Conservation (phyloP, 208 protist species). For the Naegleria lovaniensis region DNA sequence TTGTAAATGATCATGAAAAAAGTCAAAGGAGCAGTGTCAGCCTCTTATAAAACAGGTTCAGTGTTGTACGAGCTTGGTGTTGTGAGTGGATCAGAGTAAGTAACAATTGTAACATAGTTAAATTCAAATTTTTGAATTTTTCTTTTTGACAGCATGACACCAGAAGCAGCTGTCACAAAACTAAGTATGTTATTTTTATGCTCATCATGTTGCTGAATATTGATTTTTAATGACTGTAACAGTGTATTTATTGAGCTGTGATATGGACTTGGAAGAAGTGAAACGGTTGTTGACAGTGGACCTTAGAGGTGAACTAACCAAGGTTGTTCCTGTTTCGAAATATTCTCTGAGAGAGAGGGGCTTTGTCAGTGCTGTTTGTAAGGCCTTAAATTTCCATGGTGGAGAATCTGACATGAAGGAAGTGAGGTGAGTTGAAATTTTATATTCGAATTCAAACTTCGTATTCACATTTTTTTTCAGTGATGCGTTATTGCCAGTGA, state of each 20-base stretch:
- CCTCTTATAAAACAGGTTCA: slow-evolving; percentile 65
- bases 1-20: slow-evolving; percentile 57
- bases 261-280: background rate
- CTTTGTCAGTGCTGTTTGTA: background rate
- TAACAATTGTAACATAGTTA: background rate
- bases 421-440: background rate
- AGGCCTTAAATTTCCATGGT: background rate
- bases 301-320: slow-evolving; percentile 14
- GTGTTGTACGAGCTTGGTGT: slow-evolving; percentile 57
- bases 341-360: background rate
- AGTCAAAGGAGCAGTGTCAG: slow-evolving; percentile 46
- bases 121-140: background rate
- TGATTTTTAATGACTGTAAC: background rate
- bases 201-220: background rate
- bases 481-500: background rate
- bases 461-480: background rate
- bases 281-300: background rate
- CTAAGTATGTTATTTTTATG: slow-evolving; percentile 58
- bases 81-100: slow-evolving; percentile 56
- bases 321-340: no score
- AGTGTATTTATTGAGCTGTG: slow-evolving; percentile 3
- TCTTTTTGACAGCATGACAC: slow-evolving; percentile 59
- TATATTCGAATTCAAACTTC: background rate
- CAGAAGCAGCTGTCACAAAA: slow-evolving; percentile 76
- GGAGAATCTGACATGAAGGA: background rate